Evolutionary conservation across 306 rosid species (phyloP).

Genomic region (Vigna trinervia): DNA sequence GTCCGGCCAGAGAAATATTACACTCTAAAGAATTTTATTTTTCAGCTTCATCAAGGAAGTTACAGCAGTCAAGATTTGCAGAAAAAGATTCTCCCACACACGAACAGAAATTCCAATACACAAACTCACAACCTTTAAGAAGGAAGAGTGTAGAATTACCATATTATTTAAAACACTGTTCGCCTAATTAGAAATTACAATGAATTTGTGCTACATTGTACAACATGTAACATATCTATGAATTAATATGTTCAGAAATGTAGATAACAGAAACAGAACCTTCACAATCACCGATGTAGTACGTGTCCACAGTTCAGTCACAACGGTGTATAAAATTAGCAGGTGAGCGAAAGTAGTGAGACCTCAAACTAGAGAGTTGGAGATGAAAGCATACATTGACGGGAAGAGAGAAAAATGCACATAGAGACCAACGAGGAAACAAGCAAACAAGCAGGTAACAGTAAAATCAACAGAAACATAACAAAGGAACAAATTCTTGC

Average conservation of each 20-base stretch:
- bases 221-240: neutral
- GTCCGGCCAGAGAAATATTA: conserved; percentile 1
- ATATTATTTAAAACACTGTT: neutral
- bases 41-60: too few species aligned
- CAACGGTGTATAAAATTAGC: too few species aligned
- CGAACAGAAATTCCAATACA: neutral
- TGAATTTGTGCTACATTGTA: neutral
- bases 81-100: neutral
- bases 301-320: too few species aligned
- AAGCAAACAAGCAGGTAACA: neutral
- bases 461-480: neutral
- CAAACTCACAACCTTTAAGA: neutral
- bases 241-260: neutral
- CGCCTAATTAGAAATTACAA: neutral
- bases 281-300: neutral
- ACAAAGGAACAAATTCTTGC: neutral
- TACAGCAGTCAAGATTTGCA: too few species aligned
- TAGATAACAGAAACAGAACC: too few species aligned
- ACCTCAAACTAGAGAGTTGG: too few species aligned
- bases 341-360: too few species aligned
- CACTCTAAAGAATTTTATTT: neutral
- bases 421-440: neutral
- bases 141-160: neutral
- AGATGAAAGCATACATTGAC: too few species aligned
- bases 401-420: neutral